Percentiles rank a stretch among this genome's conserved stretches.
These are phyloP conservation scores for Globisporangium middletonii DNA, from an alignment of 352 stramenopile species.

Conservation along the genomic window DNA sequence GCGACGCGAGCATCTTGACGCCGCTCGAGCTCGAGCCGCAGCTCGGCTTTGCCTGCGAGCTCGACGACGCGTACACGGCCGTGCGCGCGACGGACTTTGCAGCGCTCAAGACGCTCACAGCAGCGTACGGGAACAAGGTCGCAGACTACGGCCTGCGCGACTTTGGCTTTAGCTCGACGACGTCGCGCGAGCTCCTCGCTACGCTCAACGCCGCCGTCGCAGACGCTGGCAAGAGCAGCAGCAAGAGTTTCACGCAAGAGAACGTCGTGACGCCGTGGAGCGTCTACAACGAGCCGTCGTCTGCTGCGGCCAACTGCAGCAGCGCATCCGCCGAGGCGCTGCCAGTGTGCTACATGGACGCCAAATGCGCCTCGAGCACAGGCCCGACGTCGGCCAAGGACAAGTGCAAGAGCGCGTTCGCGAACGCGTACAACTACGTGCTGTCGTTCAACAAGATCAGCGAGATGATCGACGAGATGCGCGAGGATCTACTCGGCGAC, in stretches of 20 bases:
- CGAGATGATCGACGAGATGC: constrained; percentile 64
- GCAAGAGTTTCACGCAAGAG: constrained; percentile 38
- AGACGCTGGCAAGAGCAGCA: constrained; percentile 11
- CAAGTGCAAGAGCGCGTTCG: constrained; percentile 48
- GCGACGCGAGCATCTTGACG: constrained; percentile 52
- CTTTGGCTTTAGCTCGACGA: constrained; percentile 57
- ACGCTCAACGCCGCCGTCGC: constrained; percentile 29
- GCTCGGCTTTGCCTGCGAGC: constrained; percentile 53
- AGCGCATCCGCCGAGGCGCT: constrained; percentile 29
- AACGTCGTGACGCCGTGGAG: constrained; percentile 59
- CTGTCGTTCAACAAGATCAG: constrained; percentile 52
- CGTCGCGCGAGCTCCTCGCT: constrained; percentile 35
- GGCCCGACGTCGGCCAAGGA: constrained; percentile 13
- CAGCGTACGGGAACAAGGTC: constrained; percentile 39
- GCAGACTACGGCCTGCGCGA: constrained; percentile 46
- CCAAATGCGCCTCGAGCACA: constrained; percentile 23
- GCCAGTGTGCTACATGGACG: constrained; percentile 62
- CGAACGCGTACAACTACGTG: constrained; percentile 53
- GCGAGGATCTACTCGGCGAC: constrained; percentile 62
- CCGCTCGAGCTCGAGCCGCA: constrained; percentile 43
- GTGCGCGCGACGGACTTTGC: constrained; percentile 39
- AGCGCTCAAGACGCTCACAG: constrained; percentile 27
- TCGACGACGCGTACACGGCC: constrained; percentile 53
- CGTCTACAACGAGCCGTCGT: constrained; percentile 28
- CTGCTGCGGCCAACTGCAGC: constrained; percentile 15